phyloP scores from a whole-genome alignment of 768 basidiomycete species.

The Strobilomyces echinocephalus region DNA sequence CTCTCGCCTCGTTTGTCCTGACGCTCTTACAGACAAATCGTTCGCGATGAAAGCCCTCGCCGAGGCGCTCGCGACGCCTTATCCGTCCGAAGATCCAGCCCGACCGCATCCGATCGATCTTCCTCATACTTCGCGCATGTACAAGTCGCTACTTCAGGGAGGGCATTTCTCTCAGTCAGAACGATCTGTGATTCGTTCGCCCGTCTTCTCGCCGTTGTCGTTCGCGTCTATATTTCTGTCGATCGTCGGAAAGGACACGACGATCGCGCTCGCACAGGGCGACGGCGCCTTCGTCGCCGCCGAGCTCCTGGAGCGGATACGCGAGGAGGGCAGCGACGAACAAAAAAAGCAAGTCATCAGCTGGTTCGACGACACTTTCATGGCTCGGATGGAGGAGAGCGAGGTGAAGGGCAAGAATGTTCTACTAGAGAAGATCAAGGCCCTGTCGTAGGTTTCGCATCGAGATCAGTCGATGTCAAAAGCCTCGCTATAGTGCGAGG shows the following conservation, averaged over 20 bases:
- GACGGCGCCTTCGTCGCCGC: constrained; percentile 74
- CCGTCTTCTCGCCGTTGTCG: constrained; percentile 49
- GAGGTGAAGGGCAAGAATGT: constrained; percentile 68
- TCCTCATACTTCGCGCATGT: constrained; percentile 76
- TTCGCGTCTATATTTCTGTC: constrained; percentile 61
- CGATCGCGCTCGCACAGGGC: constrained; percentile 51
- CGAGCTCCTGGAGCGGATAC: constrained; percentile 62
- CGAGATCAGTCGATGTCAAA: constrained; percentile 6
- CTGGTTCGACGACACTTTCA: constrained; percentile 55
- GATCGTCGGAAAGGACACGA: constrained; percentile 47
- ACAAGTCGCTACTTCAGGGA: constrained; percentile 87
- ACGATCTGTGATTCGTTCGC: constrained; percentile 46
- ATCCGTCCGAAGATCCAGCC: constrained; percentile 48
- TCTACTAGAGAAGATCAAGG: constrained; percentile 54
- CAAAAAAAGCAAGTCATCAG: constrained; percentile 43
- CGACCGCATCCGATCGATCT: constrained; percentile 71
- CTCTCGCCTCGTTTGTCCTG: neutral
- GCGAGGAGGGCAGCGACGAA: constrained; percentile 34
- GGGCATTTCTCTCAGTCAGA: constrained; percentile 76
- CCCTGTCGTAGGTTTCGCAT: constrained; percentile 22
- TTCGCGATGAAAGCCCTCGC: constrained; percentile 59
- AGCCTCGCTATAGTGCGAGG: neutral
- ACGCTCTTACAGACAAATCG: constrained; percentile 57
- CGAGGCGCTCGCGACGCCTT: constrained; percentile 47
- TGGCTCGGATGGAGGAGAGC: constrained; percentile 45